Evolutionary conservation across 352 stramenopile genomes (phyloP), one percentile per base, ranked within the genome.

Genomic region (Globisporangium lucens): DNA sequence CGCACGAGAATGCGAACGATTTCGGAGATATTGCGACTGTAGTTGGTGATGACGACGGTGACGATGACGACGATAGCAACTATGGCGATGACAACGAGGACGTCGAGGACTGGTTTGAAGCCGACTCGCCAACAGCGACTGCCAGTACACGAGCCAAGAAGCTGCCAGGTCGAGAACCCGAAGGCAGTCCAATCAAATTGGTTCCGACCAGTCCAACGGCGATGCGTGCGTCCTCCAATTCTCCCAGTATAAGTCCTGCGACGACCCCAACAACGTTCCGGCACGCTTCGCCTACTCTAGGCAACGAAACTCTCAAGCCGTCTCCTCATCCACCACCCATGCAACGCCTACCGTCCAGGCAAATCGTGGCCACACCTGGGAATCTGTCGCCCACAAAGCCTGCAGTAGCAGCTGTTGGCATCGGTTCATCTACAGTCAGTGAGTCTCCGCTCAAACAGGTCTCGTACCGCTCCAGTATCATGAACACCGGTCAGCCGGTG

Each of bases 81-180:
- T 75, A 59, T 24, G 69, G 64, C 10, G 75, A 75, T 51, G 76
- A 67, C 4, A 74, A 70, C n/a, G 79, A 80, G 36, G 75, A 66
- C 15, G 55, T 91, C 56, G 69, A 83, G 10, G 83, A 91, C 63
- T 91, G 82, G 83, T 71, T 91, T 13, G 71, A 83, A 2, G 66
- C 35, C 52, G 61, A 74, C 3, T 47, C 53, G 1, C 38, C 58
- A 29, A 2, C 36, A 51, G 43, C 67, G 3, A 52, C 9, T 61
- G 9, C 9, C 62, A 53, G 1, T 29, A 47, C 29, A 35, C 63
- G 8, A 66, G 27, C 8, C 57, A 72, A 53, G 57, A 65, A 36
- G 60, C 13, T 51, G 20, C 52, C 33, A 12, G 3, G 8, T 59
- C 24, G 35, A 30, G 43, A 33, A 51, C 52, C 9, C 36, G 58